Evolutionary conservation across 352 stramenopile genomes (phyloP).

Genomic region (Pythium diclinum): DNA sequence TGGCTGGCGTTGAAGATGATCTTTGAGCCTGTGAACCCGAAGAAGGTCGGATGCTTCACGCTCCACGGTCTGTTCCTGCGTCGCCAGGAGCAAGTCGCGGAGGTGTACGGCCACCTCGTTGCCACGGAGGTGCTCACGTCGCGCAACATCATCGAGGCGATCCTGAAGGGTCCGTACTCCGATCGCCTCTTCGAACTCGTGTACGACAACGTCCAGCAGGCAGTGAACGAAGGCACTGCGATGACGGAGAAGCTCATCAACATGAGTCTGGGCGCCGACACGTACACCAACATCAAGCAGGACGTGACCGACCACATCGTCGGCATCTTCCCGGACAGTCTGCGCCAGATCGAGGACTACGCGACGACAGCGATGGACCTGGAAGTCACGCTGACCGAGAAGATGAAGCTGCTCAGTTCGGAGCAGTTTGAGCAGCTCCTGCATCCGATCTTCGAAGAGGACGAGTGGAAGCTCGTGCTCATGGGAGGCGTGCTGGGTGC

Average conservation of each 20-base stretch:
- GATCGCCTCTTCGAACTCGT: conserved; percentile 86
- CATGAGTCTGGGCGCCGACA: conserved; percentile 78
- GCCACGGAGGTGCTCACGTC: conserved; percentile 85
- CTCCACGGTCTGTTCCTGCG: conserved; percentile 95
- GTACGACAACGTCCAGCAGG: conserved; percentile 84
- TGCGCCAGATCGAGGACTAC: conserved; percentile 92
- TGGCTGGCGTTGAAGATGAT: conserved; percentile 93
- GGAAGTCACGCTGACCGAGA: conserved; percentile 87
- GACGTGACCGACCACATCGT: conserved; percentile 88
- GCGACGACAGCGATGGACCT: conserved; percentile 91
- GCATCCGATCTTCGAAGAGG: conserved; percentile 98
- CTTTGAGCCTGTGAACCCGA: conserved; percentile 88
- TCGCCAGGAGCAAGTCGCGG: conserved; percentile 89
- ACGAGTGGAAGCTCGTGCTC: conserved; percentile 98
- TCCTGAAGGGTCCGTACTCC: conserved; percentile 86
- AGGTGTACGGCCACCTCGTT: conserved; percentile 87
- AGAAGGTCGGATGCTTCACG: conserved; percentile 84
- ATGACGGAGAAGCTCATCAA: conserved; percentile 86
- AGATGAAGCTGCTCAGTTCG: conserved; percentile 89
- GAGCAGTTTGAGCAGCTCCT: conserved; percentile 95
- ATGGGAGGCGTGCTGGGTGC: conserved; percentile 93
- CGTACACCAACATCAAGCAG: conserved; percentile 84
- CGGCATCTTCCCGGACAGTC: conserved; percentile 78
- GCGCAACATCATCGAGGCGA: conserved; percentile 88
- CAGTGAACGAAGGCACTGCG: conserved; percentile 74